Conservation (phyloP, 78 protist genomes). For the Dictyostelium purpureum region DNA sequence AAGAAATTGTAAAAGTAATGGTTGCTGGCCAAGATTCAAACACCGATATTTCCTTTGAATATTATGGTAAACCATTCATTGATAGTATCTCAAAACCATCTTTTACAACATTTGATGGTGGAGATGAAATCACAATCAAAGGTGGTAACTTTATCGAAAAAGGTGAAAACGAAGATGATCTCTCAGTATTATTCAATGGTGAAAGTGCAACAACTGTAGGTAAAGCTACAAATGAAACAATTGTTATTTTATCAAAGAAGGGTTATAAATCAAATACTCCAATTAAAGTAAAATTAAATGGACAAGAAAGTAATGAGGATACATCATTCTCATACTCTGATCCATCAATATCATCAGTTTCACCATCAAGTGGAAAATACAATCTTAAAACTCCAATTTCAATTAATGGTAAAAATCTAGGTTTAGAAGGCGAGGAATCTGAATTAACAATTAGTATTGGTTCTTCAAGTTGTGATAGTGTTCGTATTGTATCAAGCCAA, state of each 20-base stretch:
- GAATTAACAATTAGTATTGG: background rate
- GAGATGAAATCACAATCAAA: background rate
- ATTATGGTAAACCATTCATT: conserved; percentile 26
- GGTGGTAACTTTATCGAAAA: conserved; percentile 19
- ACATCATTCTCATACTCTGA: background rate
- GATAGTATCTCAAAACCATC: background rate
- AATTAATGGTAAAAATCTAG: background rate
- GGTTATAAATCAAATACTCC: background rate
- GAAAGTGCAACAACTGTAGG: background rate
- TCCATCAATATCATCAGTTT: background rate
- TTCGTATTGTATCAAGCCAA: background rate
- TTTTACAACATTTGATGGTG: conserved; percentile 12
- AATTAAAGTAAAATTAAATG: background rate
- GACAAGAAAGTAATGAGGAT: background rate
- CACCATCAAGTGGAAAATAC: background rate
- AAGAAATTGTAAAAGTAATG: background rate
- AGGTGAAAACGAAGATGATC: background rate
- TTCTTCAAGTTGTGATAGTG: background rate
- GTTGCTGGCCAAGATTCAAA: background rate
- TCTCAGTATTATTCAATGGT: background rate
- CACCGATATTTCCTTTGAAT: background rate
- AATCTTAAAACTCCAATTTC: background rate
- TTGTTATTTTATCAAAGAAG: background rate
- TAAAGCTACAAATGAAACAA: background rate
- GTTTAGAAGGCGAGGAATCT: background rate